Conservation (phyloP, 148 eudicot species). For the Nepenthes mirabilis region DNA sequence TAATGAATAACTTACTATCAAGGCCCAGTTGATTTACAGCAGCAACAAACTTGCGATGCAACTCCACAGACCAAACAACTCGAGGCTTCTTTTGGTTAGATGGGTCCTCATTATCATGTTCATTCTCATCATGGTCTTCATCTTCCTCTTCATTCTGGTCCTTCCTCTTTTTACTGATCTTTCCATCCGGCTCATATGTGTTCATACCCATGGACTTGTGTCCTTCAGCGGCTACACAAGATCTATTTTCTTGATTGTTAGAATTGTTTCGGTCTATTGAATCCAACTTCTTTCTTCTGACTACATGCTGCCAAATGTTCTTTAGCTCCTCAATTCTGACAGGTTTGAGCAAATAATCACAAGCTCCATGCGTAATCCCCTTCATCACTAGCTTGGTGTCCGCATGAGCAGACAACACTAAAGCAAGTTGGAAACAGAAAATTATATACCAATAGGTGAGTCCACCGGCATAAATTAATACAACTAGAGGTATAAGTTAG, state of each 20-base stretch:
- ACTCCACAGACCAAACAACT: slow-evolving; percentile 61
- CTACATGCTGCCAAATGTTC: slow-evolving; percentile 62
- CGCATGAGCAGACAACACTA: slow-evolving; percentile 56
- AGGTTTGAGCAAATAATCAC: slow-evolving; percentile 63
- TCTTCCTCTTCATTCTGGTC: slow-evolving; percentile 35
- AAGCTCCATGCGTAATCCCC: slow-evolving; percentile 61
- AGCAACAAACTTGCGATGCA: slow-evolving; percentile 70
- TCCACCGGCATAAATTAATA: no score
- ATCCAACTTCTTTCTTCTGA: slow-evolving; percentile 36
- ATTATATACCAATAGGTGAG: no score
- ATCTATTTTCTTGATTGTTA: slow-evolving; percentile 19
- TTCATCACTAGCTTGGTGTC: slow-evolving; percentile 61
- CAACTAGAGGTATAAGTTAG: no score
- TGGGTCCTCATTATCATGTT: slow-evolving; percentile 34
- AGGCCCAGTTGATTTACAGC: slow-evolving; percentile 58
- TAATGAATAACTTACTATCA: slow-evolving; percentile 35
- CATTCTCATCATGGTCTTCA: slow-evolving; percentile 38
- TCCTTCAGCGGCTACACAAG: slow-evolving; percentile 21
- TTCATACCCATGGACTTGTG: slow-evolving; percentile 13
- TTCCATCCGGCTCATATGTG: slow-evolving; percentile 31
- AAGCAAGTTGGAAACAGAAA: neutral
- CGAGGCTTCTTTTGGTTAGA: slow-evolving; percentile 55
- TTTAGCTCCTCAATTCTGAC: slow-evolving; percentile 52
- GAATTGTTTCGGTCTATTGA: slow-evolving; percentile 20
- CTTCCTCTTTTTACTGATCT: slow-evolving; percentile 35